phyloP scores from a whole-genome alignment of 129 eudicot genomes.

The Pittosporum tobira region DNA sequence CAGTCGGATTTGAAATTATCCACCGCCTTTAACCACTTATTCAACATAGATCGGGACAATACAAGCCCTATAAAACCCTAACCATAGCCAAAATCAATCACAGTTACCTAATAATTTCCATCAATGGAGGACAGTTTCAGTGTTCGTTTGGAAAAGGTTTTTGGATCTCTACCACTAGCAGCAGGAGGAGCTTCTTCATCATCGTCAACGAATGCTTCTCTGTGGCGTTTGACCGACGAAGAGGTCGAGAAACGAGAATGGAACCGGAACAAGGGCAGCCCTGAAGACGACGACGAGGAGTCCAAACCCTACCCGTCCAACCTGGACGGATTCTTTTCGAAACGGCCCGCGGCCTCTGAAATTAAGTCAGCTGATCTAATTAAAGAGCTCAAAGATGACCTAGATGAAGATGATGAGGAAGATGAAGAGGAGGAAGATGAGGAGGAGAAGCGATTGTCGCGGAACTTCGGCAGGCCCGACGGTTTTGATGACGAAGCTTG shows the following conservation, averaged over 20 bases:
- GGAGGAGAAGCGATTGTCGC: background rate
- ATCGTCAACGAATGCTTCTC: constrained; percentile 23
- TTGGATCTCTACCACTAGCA: constrained; percentile 47
- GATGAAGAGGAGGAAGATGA: constrained; percentile 27
- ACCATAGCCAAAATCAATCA: too few species aligned
- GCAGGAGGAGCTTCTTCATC: constrained; percentile 15
- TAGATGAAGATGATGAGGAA: constrained; percentile 21
- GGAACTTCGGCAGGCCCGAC: constrained; percentile 14
- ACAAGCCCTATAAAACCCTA: constrained; percentile 6
- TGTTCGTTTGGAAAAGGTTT: constrained; percentile 57
- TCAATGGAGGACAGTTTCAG: constrained; percentile 74
- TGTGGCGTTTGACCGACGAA: constrained; percentile 83
- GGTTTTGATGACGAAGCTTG: constrained; percentile 38
- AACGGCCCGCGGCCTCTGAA: background rate
- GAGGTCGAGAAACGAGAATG: constrained; percentile 58
- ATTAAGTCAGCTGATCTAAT: constrained; percentile 12
- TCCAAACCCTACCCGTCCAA: constrained; percentile 17
- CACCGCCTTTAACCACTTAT: too few species aligned
- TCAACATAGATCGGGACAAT: background rate
- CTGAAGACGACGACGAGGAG: constrained; percentile 11
- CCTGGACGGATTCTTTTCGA: constrained; percentile 4
- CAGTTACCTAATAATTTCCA: too few species aligned
- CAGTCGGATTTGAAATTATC: background rate
- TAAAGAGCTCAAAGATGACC: constrained; percentile 18
- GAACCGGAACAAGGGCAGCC: constrained; percentile 33